phyloP scores from a whole-genome alignment of 1,284 basidiomycete genomes.

The Cryptococcus sp. region DNA sequence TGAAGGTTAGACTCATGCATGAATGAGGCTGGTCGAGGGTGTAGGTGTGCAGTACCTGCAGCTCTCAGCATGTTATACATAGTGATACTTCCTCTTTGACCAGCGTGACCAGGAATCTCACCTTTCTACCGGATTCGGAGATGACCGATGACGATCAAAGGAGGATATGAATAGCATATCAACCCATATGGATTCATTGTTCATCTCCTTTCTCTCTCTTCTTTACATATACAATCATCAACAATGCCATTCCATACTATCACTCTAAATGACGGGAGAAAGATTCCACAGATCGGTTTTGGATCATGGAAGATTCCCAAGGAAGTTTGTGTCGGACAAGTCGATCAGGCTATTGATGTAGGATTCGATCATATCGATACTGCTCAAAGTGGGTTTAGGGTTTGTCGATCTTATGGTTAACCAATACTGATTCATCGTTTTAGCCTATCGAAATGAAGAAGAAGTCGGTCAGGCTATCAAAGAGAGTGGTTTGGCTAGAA shows the following conservation, averaged over 20 bases:
- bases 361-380: slow-evolving; percentile 47
- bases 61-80: no score
- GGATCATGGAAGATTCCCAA: slow-evolving; percentile 43
- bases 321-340: slow-evolving; percentile 28
- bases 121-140: no score
- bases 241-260: slow-evolving; percentile 32
- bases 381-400: slow-evolving; percentile 32
- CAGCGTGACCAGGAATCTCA: no score
- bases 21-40: no score
- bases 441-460: slow-evolving; percentile 41
- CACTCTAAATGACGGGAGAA: slow-evolving; percentile 45
- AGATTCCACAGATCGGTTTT: slow-evolving; percentile 44
- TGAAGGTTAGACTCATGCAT: no score
- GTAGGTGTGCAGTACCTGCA: no score
- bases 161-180: background rate
- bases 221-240: background rate
- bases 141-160: background rate
- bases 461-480: slow-evolving; percentile 51
- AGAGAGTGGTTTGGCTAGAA: slow-evolving; percentile 48
- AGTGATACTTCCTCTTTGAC: no score
- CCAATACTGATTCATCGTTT: background rate
- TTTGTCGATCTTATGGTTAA: background rate
- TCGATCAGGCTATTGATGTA: slow-evolving; percentile 40
- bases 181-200: no score
- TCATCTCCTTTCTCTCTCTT: background rate